Evolutionary conservation across 129 eudicot genomes (phyloP), one percentile per base, ranked within the genome.

Genomic region (Arctium lappa): DNA sequence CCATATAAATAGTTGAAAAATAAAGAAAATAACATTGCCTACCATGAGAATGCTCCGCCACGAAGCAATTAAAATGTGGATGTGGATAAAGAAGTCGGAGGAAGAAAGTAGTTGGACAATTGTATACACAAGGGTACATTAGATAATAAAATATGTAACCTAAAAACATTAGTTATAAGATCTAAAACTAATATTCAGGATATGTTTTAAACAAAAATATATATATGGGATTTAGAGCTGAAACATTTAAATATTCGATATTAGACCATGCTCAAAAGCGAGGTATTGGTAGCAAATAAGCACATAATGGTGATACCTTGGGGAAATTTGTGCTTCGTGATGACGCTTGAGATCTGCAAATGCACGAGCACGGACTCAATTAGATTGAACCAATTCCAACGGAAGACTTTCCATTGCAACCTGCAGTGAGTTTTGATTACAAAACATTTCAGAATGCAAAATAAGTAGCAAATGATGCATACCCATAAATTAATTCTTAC

Each of bases 381-480:
- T 84, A 11, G 90, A 74, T 5, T 94, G 92, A 73, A 93, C 90
- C 81, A 93, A 79, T 85, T 93, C 97, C 69, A 93, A 53, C 6
- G 98, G 98, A 39, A 93, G 85, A 74, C 89, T 91, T 84, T 93
- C 96, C 92, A 86, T 85, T 65, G 98, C 98, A 80, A 85, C 80
- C 96, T 93, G 84, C 78, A 78, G 79, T 63, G 80, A 78, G 76
- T 70, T 85, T 37, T 22, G 30, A 69, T 32, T 4, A 18, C 29
- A 10, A 69, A 27, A 66, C 33, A 69, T 2, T 77, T 42, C 29
- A 77, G 34, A 76, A 15, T 18, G 0, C 16, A 39, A 63, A 34
- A 60, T 4, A 37, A 11, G 13, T 42, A 32, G 62, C 48, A 1
- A 68, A 13, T 7, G 69, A 39, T 39, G 4, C 60, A n/a, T 11